A percentile compares a stretch with the other conserved stretches of the same genome.
Evolutionary conservation across 1,139 yeast species (phyloP).

Genomic region (Barnettozyma hawaiiensis): DNA sequence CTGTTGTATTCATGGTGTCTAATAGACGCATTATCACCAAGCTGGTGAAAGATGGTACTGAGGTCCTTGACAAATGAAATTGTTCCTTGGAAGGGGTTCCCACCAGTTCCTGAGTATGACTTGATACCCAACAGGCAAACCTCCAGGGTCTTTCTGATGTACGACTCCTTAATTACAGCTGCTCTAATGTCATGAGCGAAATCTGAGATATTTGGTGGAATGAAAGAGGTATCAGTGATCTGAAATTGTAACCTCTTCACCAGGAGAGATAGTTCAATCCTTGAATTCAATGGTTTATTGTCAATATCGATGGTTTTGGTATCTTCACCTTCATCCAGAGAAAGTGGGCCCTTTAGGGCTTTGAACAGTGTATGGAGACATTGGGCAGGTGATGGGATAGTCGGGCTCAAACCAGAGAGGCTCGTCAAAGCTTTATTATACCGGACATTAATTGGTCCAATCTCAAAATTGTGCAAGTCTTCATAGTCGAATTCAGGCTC

Average conservation of each 20-base stretch:
- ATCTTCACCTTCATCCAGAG: slow-evolving; percentile 37
- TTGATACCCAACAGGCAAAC: slow-evolving; percentile 41
- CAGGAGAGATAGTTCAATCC: slow-evolving; percentile 50
- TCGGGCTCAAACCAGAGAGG: slow-evolving; percentile 25
- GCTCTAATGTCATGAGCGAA: slow-evolving; percentile 25
- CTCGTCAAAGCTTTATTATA: slow-evolving; percentile 29
- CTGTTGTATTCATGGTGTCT: slow-evolving; percentile 24
- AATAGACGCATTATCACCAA: slow-evolving; percentile 35
- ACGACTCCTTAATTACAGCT: slow-evolving; percentile 37
- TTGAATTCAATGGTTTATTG: slow-evolving; percentile 46
- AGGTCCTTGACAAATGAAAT: slow-evolving; percentile 33
- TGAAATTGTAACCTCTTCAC: slow-evolving; percentile 42
- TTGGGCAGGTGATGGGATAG: slow-evolving; percentile 45
- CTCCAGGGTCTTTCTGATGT: slow-evolving; percentile 45
- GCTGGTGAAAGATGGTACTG: slow-evolving; percentile 35
- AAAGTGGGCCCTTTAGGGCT: slow-evolving; percentile 58
- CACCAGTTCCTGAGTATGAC: slow-evolving; percentile 24
- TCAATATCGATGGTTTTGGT: slow-evolving; percentile 47
- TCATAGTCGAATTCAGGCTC: slow-evolving; percentile 33
- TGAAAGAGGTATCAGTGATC: slow-evolving; percentile 34
- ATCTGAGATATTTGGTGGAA: slow-evolving; percentile 54
- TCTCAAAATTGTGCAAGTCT: slow-evolving; percentile 36
- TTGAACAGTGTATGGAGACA: slow-evolving; percentile 54
- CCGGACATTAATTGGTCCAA: slow-evolving; percentile 35
- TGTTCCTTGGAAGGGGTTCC: slow-evolving; percentile 33